These are phyloP conservation scores for Trametes cubensis DNA, from an alignment of 768 basidiomycete genomes.

Conservation along the genomic window DNA sequence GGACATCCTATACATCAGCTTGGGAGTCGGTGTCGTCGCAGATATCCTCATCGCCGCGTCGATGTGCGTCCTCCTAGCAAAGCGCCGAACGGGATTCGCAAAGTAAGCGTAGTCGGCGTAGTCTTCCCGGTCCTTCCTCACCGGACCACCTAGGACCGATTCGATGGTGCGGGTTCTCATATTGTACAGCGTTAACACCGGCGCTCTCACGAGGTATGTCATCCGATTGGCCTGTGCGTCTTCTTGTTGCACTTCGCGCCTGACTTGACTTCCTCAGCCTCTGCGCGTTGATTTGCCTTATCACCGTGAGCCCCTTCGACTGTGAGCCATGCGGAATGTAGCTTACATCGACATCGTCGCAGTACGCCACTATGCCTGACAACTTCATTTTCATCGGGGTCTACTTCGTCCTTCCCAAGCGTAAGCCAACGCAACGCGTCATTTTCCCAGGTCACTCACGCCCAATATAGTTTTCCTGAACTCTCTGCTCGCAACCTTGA, in stretches of 20 bases:
- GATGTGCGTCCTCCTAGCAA: slow-evolving; percentile 26
- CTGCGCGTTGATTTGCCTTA: slow-evolving; percentile 25
- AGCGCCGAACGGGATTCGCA: slow-evolving; percentile 16
- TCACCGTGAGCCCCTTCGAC: slow-evolving; percentile 20
- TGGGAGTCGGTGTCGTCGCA: slow-evolving; percentile 28
- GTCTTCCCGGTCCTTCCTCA: neutral
- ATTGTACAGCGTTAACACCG: slow-evolving; percentile 32
- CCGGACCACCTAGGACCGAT: slow-evolving; percentile 17
- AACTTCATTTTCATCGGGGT: slow-evolving; percentile 31
- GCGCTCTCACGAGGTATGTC: slow-evolving; percentile 30
- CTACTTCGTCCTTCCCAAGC: slow-evolving; percentile 29
- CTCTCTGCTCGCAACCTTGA: slow-evolving; percentile 27
- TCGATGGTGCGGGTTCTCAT: slow-evolving; percentile 28
- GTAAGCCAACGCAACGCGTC: slow-evolving; percentile 18
- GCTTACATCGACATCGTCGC: neutral
- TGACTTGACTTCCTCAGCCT: slow-evolving; percentile 16
- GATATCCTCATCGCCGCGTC: slow-evolving; percentile 30
- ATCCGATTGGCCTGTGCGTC: neutral
- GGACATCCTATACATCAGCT: slow-evolving; percentile 31
- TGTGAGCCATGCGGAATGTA: neutral
- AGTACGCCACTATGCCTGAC: slow-evolving; percentile 31
- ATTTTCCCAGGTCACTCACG: slow-evolving; percentile 3
- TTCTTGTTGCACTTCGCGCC: neutral
- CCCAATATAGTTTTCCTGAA: slow-evolving; percentile 18
- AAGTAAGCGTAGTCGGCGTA: slow-evolving; percentile 5